Evolutionary conservation across 2,329 filamentous ascomycete genomes (phyloP).

Genomic region (Fusarium lyarnte): DNA sequence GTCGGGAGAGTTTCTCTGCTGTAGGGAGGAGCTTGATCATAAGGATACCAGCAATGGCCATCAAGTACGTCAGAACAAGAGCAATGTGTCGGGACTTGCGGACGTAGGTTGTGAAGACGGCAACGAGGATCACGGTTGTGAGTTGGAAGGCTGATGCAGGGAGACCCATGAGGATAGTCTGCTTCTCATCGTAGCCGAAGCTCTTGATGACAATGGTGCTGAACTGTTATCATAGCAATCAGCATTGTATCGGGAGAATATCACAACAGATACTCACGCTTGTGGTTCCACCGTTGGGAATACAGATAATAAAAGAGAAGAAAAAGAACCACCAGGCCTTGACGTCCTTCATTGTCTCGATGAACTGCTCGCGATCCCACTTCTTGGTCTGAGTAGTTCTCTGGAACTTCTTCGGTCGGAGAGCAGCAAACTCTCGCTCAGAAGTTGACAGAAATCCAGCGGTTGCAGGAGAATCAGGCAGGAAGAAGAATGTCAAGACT

Average conservation of each 20-base stretch:
- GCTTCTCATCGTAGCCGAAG: constrained; percentile 6
- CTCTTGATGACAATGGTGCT: constrained; percentile 18
- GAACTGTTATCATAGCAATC: neutral
- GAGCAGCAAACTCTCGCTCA: constrained; percentile 5
- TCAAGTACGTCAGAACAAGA: constrained; percentile 1
- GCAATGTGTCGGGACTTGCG: constrained; percentile 6
- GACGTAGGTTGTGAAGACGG: constrained; percentile 1
- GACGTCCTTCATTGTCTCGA: constrained; percentile 8
- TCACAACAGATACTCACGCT: neutral
- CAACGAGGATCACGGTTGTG: neutral
- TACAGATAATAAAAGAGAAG: constrained; percentile 15
- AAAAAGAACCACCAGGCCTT: constrained; percentile 18
- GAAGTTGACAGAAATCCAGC: neutral
- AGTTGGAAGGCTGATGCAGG: constrained; percentile 10
- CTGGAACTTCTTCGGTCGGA: constrained; percentile 8
- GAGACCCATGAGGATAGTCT: constrained; percentile 15
- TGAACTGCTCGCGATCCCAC: neutral
- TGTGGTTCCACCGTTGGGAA: neutral
- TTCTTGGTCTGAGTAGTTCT: constrained; percentile 15
- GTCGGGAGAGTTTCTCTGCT: neutral
- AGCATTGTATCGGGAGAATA: neutral
- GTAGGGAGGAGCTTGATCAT: constrained; percentile 9
- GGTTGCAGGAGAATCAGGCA: neutral
- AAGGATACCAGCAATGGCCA: constrained; percentile 7
- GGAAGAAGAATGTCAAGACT: neutral